phyloP scores from a whole-genome alignment of 1,139 yeast genomes.

The Scheffersomyces cryptocercus region DNA sequence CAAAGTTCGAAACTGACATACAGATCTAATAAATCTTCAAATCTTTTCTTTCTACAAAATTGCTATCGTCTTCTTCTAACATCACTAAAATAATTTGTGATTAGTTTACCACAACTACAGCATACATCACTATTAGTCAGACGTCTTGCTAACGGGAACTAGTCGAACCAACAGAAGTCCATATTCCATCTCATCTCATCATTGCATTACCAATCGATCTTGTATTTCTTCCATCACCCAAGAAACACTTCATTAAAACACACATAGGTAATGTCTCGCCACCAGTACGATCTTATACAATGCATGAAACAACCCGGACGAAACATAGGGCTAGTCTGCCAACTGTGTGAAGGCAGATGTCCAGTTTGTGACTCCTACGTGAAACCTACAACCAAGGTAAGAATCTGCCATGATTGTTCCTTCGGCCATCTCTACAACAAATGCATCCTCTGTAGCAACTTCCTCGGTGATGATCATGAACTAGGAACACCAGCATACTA shows the following conservation, averaged over 20 bases:
- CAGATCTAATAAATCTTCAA: no score
- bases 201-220: no score
- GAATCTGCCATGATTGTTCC: slow-evolving; percentile 85
- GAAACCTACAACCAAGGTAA: slow-evolving; percentile 68
- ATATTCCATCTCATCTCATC: no score
- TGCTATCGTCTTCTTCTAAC: no score
- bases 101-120: no score
- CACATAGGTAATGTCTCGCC: slow-evolving; percentile 67
- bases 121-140: no score
- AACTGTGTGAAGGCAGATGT: slow-evolving; percentile 88
- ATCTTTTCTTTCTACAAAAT: no score
- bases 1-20: no score
- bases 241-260: not conserved
- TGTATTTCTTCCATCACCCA: no score
- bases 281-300: slow-evolving; percentile 82
- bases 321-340: slow-evolving; percentile 68
- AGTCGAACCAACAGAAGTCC: no score
- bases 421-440: slow-evolving; percentile 63
- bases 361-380: slow-evolving; percentile 90
- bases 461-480: slow-evolving; percentile 43
- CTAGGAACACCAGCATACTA: slow-evolving; percentile 68
- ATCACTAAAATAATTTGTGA: no score
- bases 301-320: slow-evolving; percentile 89
- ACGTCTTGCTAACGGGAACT: no score
- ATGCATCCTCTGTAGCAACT: slow-evolving; percentile 75